Evolutionary conservation across 1,284 basidiomycete genomes (phyloP).

Genomic region (Leccinum variabile): DNA sequence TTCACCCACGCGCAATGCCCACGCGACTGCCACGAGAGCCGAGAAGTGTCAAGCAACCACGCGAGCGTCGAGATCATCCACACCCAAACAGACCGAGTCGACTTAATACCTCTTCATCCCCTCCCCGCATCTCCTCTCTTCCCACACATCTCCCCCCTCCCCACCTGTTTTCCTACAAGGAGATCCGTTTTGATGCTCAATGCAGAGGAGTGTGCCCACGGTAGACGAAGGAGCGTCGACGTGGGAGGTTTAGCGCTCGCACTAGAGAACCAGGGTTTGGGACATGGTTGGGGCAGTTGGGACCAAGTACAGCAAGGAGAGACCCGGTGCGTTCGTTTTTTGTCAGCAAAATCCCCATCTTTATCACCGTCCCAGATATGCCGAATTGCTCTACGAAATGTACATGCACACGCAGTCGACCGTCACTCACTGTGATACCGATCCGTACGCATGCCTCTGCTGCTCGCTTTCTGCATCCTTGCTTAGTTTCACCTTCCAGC

Average conservation of each 20-base stretch:
- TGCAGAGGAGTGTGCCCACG: slow-evolving; percentile 32
- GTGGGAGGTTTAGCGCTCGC: slow-evolving; percentile 82
- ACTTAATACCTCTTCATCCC: slow-evolving; percentile 10
- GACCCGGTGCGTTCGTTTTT: slow-evolving; percentile 50
- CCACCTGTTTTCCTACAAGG: neutral
- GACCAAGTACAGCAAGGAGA: slow-evolving; percentile 52
- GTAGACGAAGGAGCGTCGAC: slow-evolving; percentile 76
- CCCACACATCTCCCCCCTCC: neutral
- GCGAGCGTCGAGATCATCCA: slow-evolving; percentile 39
- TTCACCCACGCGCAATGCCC: slow-evolving; percentile 29
- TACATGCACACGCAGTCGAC: slow-evolving; percentile 73
- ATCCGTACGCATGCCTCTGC: slow-evolving; percentile 41
- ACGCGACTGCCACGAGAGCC: slow-evolving; percentile 39
- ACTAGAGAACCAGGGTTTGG: slow-evolving; percentile 59
- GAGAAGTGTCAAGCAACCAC: slow-evolving; percentile 39
- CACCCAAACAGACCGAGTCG: slow-evolving; percentile 19
- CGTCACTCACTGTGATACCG: slow-evolving; percentile 58
- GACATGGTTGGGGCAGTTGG: slow-evolving; percentile 75
- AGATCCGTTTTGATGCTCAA: slow-evolving; percentile 24
- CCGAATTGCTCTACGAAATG: slow-evolving; percentile 82
- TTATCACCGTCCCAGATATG: slow-evolving; percentile 45
- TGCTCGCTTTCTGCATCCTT: slow-evolving; percentile 1
- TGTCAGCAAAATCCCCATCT: slow-evolving; percentile 1
- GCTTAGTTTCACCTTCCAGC: slow-evolving; percentile 33
- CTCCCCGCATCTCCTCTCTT: slow-evolving; percentile 1